A percentile compares a stretch with the other conserved stretches of the same genome.
These are phyloP conservation scores for Venturia oleaginea DNA, from an alignment of 2,329 filamentous ascomycete species.

Conservation along the genomic window DNA sequence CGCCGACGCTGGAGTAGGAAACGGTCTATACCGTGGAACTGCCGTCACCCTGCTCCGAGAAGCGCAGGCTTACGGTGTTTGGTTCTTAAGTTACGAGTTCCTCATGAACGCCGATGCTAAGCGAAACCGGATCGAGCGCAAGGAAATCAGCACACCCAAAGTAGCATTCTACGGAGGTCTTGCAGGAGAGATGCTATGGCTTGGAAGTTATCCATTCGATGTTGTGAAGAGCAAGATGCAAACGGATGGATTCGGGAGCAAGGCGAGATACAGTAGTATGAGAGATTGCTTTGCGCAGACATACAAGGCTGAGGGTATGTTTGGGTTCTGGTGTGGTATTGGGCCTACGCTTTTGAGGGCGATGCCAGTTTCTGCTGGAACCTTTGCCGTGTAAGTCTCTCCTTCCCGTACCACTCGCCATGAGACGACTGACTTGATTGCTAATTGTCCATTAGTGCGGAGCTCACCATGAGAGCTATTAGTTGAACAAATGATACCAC, in stretches of 20 bases:
- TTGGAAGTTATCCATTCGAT: slow-evolving; percentile 89
- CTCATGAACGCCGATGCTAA: slow-evolving; percentile 85
- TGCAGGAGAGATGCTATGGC: slow-evolving; percentile 89
- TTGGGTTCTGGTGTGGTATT: slow-evolving; percentile 92
- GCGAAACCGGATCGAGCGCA: slow-evolving; percentile 65
- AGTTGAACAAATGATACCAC: slow-evolving; percentile 19
- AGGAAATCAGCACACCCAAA: slow-evolving; percentile 73
- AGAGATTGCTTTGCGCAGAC: slow-evolving; percentile 81
- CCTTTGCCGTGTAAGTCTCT: slow-evolving; percentile 64
- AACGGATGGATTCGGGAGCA: slow-evolving; percentile 76
- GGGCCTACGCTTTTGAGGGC: slow-evolving; percentile 84
- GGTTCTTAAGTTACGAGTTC: slow-evolving; percentile 94
- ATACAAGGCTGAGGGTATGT: slow-evolving; percentile 63
- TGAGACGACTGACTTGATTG: background rate
- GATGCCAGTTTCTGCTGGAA: slow-evolving; percentile 97
- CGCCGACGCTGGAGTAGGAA: slow-evolving; percentile 53
- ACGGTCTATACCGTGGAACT: slow-evolving; percentile 78
- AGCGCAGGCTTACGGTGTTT: slow-evolving; percentile 88
- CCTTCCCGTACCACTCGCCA: background rate
- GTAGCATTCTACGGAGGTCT: slow-evolving; percentile 87
- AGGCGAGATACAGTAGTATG: slow-evolving; percentile 71
- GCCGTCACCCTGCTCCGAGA: slow-evolving; percentile 80
- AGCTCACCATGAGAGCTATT: slow-evolving; percentile 31
- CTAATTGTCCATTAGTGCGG: slow-evolving; percentile 19
- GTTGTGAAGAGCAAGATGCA: slow-evolving; percentile 99